Evolutionary conservation across 1,284 basidiomycete species (phyloP).

Genomic region (Leccinum insolens): DNA sequence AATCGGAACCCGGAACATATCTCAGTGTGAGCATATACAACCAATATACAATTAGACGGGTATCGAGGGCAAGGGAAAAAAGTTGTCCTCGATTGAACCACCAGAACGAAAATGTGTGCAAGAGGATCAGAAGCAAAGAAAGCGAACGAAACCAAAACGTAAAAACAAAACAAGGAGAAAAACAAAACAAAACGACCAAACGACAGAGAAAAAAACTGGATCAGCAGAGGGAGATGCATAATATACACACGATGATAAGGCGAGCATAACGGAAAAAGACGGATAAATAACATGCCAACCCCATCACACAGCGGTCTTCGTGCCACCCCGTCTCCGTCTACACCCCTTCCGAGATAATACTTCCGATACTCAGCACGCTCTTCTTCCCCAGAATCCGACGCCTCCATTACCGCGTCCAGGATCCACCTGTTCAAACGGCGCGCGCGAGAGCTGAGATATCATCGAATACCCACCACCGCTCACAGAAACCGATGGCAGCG

Average conservation of each 20-base stretch:
- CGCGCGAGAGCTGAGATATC: slow-evolving; percentile 35
- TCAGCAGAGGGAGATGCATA: background rate
- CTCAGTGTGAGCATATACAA: slow-evolving; percentile 13
- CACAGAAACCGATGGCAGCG: slow-evolving; percentile 20
- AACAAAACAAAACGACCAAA: background rate
- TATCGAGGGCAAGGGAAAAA: background rate
- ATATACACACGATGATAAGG: background rate
- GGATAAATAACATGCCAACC: background rate
- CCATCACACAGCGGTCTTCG: background rate
- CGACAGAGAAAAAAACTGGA: background rate
- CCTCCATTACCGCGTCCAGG: slow-evolving; percentile 27
- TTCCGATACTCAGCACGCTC: slow-evolving; percentile 73
- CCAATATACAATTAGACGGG: slow-evolving; percentile 11
- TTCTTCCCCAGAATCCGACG: slow-evolving; percentile 46
- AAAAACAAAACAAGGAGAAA: background rate
- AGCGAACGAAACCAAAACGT: background rate
- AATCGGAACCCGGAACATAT: background rate
- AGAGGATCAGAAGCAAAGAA: background rate
- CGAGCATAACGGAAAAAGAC: background rate
- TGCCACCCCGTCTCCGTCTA: slow-evolving; percentile 4
- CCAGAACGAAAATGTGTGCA: background rate
- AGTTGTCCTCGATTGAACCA: slow-evolving; percentile 3
- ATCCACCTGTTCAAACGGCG: slow-evolving; percentile 32
- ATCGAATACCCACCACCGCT: slow-evolving; percentile 31
- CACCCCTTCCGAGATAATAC: slow-evolving; percentile 58